Percentiles rank a stretch among this genome's conserved stretches.
Evolutionary conservation across 116 monocot genomes (phyloP).

Genomic region (Iris pallida): DNA sequence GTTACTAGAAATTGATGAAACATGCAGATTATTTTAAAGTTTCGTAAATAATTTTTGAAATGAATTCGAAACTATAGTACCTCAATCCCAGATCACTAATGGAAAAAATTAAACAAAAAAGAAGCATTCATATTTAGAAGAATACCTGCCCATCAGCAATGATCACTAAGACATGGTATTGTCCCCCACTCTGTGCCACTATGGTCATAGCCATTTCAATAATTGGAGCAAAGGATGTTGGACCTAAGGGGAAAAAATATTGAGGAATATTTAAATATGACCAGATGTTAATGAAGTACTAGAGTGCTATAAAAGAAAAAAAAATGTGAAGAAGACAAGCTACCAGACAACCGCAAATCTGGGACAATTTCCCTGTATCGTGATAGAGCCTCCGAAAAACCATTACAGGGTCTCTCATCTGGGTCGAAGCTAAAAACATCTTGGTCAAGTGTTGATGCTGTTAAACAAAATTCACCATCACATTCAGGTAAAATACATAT

Average conservation of each 20-base stretch:
- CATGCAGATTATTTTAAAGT: no score
- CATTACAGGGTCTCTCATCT: conserved; percentile 64
- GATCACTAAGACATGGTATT: conserved; percentile 86
- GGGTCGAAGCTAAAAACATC: conserved; percentile 79
- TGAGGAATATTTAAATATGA: not conserved
- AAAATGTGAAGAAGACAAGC: not conserved
- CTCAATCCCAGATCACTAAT: no score
- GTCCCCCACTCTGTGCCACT: conserved; percentile 72
- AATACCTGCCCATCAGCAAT: conserved; percentile 81
- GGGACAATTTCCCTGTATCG: conserved; percentile 76
- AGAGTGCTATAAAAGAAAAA: not conserved
- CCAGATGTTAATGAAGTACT: not conserved
- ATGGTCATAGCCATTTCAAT: conserved; percentile 78
- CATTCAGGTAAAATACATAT: not conserved
- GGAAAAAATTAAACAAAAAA: no score
- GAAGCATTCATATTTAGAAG: no score
- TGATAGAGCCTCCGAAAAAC: conserved; percentile 60
- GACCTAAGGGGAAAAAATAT: conserved; percentile 35
- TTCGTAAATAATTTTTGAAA: no score
- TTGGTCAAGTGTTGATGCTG: conserved; percentile 86
- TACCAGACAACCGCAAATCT: conserved; percentile 64
- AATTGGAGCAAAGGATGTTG: conserved; percentile 79
- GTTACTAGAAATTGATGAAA: no score
- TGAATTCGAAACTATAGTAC: no score
- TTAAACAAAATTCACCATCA: conserved; percentile 3